Evolutionary conservation across 768 basidiomycete species (phyloP).

Genomic region (Cantharellus cinnabarinus): DNA sequence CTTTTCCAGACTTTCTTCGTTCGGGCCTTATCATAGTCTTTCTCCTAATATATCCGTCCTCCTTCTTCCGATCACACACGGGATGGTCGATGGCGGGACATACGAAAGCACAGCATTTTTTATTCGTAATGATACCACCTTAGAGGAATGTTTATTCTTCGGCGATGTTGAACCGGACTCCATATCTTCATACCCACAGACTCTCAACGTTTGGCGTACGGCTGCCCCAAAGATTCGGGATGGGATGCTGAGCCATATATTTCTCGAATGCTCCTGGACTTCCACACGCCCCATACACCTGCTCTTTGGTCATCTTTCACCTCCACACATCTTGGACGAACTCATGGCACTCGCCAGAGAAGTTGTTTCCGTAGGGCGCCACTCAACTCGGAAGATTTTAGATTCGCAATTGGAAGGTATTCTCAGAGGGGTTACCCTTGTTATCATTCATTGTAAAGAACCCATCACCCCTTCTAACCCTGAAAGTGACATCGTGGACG

Average conservation of each 20-base stretch:
- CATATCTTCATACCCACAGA: conserved; percentile 38
- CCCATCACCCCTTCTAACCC: conserved; percentile 24
- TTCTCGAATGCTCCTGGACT: conserved; percentile 89
- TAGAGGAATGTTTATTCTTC: conserved; percentile 72
- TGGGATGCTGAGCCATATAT: conserved; percentile 48
- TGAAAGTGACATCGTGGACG: conserved; percentile 30
- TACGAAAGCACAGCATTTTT: conserved; percentile 80
- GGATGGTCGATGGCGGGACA: conserved; percentile 20
- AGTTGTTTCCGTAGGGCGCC: conserved; percentile 25
- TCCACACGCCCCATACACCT: conserved; percentile 41
- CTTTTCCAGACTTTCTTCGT: conserved; percentile 27
- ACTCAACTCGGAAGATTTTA: conserved; percentile 7
- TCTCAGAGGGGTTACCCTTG: conserved; percentile 25
- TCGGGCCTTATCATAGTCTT: conserved; percentile 33
- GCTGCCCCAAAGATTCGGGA: conserved; percentile 57
- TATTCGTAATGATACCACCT: conserved; percentile 35
- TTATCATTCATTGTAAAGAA: conserved; percentile 78
- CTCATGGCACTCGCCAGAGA: conserved; percentile 47
- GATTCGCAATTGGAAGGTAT: conserved; percentile 5
- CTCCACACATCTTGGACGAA: conserved; percentile 60
- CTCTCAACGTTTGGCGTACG: conserved; percentile 53
- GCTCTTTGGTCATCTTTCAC: conserved; percentile 75
- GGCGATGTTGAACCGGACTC: conserved; percentile 86
- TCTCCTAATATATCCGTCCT: conserved; percentile 38
- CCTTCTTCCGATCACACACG: conserved; percentile 54